These are phyloP conservation scores for Xylariaceae sp. DNA, from an alignment of 2,329 filamentous ascomycete species.

Conservation along the genomic window DNA sequence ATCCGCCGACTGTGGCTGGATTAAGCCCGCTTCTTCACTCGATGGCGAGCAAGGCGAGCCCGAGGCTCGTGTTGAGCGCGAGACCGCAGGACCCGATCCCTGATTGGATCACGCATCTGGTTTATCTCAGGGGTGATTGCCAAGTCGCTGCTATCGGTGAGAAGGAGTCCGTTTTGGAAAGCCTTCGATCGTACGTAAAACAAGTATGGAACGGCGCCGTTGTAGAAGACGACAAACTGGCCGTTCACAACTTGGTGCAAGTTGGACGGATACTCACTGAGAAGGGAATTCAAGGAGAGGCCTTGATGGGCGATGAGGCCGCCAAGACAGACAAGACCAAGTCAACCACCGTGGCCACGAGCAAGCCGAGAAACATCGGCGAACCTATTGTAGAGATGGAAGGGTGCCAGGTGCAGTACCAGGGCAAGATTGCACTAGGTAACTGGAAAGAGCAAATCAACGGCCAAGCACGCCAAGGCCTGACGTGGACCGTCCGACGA, in stretches of 20 bases:
- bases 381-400: conserved; percentile 81
- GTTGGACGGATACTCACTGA: conserved; percentile 45
- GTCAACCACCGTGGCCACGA: conserved; percentile 8
- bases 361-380: conserved; percentile 37
- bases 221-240: conserved; percentile 44
- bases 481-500: conserved; percentile 76
- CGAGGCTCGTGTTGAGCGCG: conserved; percentile 70
- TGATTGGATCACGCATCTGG: conserved; percentile 81
- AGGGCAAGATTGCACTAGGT: conserved; percentile 69
- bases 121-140: conserved; percentile 64
- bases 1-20: conserved; percentile 70
- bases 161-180: conserved; percentile 56
- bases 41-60: conserved; percentile 60
- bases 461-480: conserved; percentile 50
- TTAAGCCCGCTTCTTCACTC: conserved; percentile 66
- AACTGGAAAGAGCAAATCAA: conserved; percentile 64
- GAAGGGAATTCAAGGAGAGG: conserved; percentile 35
- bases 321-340: conserved; percentile 21
- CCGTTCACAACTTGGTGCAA: conserved; percentile 44
- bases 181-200: conserved; percentile 44
- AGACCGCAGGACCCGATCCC: conserved; percentile 83
- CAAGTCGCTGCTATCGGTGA: conserved; percentile 60
- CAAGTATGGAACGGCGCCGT: conserved; percentile 42
- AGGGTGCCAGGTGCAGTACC: conserved; percentile 77
- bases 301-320: conserved; percentile 31